Evolutionary conservation across 805 yeast genomes (phyloP), one percentile per base, ranked within the genome.

Genomic region (Saturnispora saitoi): DNA sequence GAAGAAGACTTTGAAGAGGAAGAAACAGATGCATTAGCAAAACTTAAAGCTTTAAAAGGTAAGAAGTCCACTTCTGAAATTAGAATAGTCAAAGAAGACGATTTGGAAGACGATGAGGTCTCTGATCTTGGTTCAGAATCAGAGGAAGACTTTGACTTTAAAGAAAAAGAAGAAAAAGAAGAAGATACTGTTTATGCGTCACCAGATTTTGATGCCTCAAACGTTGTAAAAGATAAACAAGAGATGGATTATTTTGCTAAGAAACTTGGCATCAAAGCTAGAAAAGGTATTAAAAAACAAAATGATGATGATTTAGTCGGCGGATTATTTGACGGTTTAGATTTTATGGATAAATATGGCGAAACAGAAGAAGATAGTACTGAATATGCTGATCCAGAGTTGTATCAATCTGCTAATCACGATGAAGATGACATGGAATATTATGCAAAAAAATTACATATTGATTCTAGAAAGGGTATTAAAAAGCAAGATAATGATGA

Each of bases 241-340:
- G 95, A 90, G 47, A 80, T 86, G 66, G 77, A 74, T 40, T 88
- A 83, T 60, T 91, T 88, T 62, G 91, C 96, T 2, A 84, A 83
- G 53, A 82, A 85, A 58, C 69, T 90, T 14, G 95, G 95, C 1
- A 64, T 86, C 54, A 71, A 71, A 46, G 77, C 80, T 51, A 76
- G 79, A 1, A 74, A 72, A 45, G 72, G 71, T n/a, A 67, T 83
- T 43, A 65, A 71, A 29, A 75, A 75, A 51, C 62, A 62, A 11
- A 81, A 72, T 38, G 88, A 80, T n/a, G 85, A 83, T 58, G 96
- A 89, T 65, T 76, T 82, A 2, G 70, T 89, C 42, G 95, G 86
- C 40, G 95, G 89, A 10, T 60, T 89, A 17, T 68, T 89, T 4
- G 96, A 87, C 46, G 96, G 91, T 0, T 62, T 78, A 9, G 80